Conservation (phyloP, 2,329 filamentous ascomycete species). For the Leptographium wingfieldii region DNA sequence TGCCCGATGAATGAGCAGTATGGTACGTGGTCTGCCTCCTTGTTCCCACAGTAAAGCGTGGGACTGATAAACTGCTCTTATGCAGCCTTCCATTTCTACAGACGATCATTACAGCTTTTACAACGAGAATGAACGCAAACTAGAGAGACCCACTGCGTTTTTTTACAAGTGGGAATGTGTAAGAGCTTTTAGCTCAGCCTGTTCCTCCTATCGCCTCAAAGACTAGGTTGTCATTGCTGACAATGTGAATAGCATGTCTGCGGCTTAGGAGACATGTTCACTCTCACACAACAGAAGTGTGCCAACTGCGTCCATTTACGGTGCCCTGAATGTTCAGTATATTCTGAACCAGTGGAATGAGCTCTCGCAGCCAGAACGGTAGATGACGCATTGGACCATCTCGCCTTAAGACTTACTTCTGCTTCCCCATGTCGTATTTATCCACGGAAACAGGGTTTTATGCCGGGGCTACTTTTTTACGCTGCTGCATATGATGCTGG, state of each 20-base stretch:
- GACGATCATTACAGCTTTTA: neutral
- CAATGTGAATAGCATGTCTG: slow-evolving; percentile 7
- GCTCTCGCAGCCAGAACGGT: neutral
- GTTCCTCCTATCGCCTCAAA: neutral
- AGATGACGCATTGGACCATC: neutral
- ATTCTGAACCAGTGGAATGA: neutral
- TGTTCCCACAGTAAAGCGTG: neutral
- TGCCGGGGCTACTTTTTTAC: no score
- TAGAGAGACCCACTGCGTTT: neutral
- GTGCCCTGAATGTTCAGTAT: slow-evolving; percentile 9
- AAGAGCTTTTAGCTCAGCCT: neutral
- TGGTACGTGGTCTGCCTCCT: neutral
- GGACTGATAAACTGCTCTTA: neutral
- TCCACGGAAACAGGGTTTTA: no score
- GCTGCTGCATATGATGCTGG: neutral
- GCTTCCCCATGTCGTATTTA: no score
- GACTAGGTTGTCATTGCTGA: neutral
- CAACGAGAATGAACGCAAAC: neutral
- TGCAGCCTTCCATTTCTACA: neutral
- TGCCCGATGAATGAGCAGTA: neutral
- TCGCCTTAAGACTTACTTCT: no score
- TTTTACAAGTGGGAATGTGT: slow-evolving; percentile 9
- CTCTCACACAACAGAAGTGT: slow-evolving; percentile 8
- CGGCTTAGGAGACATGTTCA: slow-evolving; percentile 8
- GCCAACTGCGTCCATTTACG: slow-evolving; percentile 12